Percentiles rank a stretch among this genome's conserved stretches.
Conservation (phyloP, 1,139 yeast species). For the Geotrichum restrictum region DNA sequence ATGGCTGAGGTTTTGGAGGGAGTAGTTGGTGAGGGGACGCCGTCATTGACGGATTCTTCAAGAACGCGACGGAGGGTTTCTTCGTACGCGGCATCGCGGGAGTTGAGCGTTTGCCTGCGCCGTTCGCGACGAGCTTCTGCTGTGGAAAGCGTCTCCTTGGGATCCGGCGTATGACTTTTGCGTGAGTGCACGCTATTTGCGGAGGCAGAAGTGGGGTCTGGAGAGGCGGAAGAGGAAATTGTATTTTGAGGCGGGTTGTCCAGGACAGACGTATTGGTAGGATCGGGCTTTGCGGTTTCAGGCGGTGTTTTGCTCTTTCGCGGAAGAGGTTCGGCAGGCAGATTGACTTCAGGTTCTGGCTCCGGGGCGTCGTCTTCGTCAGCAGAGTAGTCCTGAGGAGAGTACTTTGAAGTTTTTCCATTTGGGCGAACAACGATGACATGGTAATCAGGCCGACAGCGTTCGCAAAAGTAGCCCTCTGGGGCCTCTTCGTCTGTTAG, state of each 20-base stretch:
- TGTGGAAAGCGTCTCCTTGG: conserved; percentile 1
- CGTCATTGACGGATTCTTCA: conserved; percentile 62
- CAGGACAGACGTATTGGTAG: background rate
- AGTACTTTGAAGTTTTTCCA: conserved; percentile 45
- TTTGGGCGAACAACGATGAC: conserved; percentile 49
- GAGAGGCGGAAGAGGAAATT: background rate
- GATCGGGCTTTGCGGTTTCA: background rate
- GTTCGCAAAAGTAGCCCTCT: conserved; percentile 90
- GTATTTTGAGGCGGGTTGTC: background rate
- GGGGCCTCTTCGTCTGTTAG: conserved; percentile 71
- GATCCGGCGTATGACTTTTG: conserved; percentile 3
- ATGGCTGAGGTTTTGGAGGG: conserved; percentile 1
- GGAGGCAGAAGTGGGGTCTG: conserved; percentile 1
- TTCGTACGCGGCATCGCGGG: conserved; percentile 57
- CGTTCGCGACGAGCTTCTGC: conserved; percentile 16
- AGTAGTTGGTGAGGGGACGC: conserved; percentile 4
- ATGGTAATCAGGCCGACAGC: conserved; percentile 81
- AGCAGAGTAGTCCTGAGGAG: conserved; percentile 38
- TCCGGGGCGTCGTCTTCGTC: conserved; percentile 26
- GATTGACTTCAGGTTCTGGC: conserved; percentile 27
- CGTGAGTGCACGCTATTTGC: background rate
- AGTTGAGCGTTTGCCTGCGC: conserved; percentile 17
- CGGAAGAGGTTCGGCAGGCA: conserved; percentile 16
- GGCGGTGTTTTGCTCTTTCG: conserved; percentile 2
- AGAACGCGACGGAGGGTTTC: conserved; percentile 65